These are phyloP conservation scores for Ophiostoma sp. DNA, from an alignment of 2,329 filamentous ascomycete genomes.

Conservation along the genomic window DNA sequence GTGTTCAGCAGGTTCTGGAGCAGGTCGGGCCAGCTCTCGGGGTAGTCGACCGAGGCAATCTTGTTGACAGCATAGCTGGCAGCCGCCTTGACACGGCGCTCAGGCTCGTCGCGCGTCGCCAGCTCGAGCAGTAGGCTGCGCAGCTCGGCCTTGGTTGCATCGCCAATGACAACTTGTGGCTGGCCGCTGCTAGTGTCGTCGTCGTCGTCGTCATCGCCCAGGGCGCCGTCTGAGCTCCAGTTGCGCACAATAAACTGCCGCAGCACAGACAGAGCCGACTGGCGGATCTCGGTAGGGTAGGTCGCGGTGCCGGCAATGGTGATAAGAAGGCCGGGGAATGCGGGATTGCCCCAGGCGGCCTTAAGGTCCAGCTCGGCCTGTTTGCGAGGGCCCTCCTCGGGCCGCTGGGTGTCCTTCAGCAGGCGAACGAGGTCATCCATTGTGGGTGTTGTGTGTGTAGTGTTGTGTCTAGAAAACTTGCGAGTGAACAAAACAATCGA, in stretches of 20 bases:
- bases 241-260: conserved; percentile 78
- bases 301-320: conserved; percentile 73
- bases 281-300: conserved; percentile 69
- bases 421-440: conserved; percentile 93
- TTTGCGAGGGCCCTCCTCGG: conserved; percentile 70
- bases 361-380: conserved; percentile 80
- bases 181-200: conserved; percentile 59
- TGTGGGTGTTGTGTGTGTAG: not conserved
- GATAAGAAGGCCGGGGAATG: conserved; percentile 73
- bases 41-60: conserved; percentile 89
- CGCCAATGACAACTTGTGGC: conserved; percentile 47
- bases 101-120: conserved; percentile 64
- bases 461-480: not conserved
- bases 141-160: conserved; percentile 68
- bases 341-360: conserved; percentile 60
- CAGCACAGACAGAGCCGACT: conserved; percentile 73
- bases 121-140: conserved; percentile 71
- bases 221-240: conserved; percentile 70
- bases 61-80: conserved; percentile 81
- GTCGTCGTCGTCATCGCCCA: conserved; percentile 66
- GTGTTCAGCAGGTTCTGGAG: conserved; percentile 73
- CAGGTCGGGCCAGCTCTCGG: conserved; percentile 88
- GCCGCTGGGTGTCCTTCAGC: conserved; percentile 77
- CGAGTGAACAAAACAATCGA: not conserved
- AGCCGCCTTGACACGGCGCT: conserved; percentile 82